Evolutionary conservation across 176 grass and related monocot species (phyloP), one percentile per base, ranked within the genome.

Genomic region (Ananas comosus): DNA sequence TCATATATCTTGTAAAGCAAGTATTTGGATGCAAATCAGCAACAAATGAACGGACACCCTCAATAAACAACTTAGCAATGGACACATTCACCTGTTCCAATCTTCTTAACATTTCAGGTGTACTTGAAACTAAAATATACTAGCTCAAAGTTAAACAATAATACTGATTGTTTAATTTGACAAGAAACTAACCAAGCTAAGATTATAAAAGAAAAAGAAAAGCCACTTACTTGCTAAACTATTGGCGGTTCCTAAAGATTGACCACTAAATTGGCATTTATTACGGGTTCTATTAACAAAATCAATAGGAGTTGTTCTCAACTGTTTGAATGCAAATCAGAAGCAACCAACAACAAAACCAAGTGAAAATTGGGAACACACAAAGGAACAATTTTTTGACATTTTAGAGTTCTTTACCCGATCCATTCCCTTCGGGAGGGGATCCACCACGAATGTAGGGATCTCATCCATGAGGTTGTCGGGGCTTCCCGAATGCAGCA

Each of bases 381-480:
- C 17, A 51, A 71, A 61, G 17, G 24, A 49, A 52, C 22, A 42
- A 70, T 51, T 53, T 53, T 53, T 65, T 2, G 59, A 61, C 48
- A 70, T 18, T 12, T 67, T 71, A 19, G 6, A 77, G 49, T 66
- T 70, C 17, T 63, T 78, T 54, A 99, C 94, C 80, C 64, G 59
- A 80, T 97, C 93, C 3, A 72, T 70, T 12, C 94, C 93, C 49
- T 73, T 80, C 0, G 93, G 93, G 50, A 97, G 93, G 22, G 93
- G 93, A 8, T 97, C 74, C 2, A 97, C 93, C 5, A 97, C 86
- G 13, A 93, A 63, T 27, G 89, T 93, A 3, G 94, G 89, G 77
- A 99, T 93, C 90, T 97, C 86, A 49, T 91, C 85, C 90, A 99
- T 91, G 57, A 93, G 70, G 9, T 81, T 83, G 33, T 99, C 94